Percentiles rank a stretch among this genome's conserved stretches.
These are phyloP conservation scores for Phlebiopsis gigantea DNA, from an alignment of 768 basidiomycete genomes.

Conservation along the genomic window DNA sequence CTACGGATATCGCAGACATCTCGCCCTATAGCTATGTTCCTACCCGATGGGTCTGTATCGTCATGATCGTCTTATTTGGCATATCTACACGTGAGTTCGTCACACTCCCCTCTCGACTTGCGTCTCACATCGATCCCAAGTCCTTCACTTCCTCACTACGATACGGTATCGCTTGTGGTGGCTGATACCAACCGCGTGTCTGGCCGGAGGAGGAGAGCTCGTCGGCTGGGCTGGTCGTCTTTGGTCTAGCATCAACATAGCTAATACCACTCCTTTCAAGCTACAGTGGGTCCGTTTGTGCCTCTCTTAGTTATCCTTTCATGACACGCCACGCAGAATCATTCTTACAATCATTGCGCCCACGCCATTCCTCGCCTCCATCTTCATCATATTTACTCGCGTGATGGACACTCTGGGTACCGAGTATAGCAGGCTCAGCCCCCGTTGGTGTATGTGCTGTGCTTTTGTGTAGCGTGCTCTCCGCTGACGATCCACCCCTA, in stretches of 20 bases:
- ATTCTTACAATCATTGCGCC: conserved; percentile 46
- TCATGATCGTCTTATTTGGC: conserved; percentile 36
- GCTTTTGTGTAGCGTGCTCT: neutral
- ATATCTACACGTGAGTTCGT: conserved; percentile 33
- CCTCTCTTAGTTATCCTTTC: neutral
- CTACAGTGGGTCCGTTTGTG: conserved; percentile 35
- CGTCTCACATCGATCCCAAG: conserved; percentile 22
- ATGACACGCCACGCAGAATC: conserved; percentile 17
- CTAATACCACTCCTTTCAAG: conserved; percentile 29
- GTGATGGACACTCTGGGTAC: conserved; percentile 41
- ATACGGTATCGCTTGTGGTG: conserved; percentile 44
- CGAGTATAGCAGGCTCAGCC: conserved; percentile 43
- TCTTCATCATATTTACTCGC: conserved; percentile 49
- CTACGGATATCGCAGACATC: conserved; percentile 1
- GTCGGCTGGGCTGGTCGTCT: conserved; percentile 52
- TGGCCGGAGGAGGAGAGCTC: conserved; percentile 45
- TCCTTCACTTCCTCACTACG: conserved; percentile 42
- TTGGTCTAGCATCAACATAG: conserved; percentile 38
- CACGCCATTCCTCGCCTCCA: conserved; percentile 51
- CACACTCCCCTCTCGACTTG: neutral
- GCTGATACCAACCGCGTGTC: conserved; percentile 43
- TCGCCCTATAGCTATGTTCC: conserved; percentile 39
- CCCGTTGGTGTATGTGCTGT: conserved; percentile 24
- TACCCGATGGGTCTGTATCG: conserved; percentile 30
- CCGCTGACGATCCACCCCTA: neutral